phyloP scores from a whole-genome alignment of 257 asterid genomes.

The Linaria vulgaris region DNA sequence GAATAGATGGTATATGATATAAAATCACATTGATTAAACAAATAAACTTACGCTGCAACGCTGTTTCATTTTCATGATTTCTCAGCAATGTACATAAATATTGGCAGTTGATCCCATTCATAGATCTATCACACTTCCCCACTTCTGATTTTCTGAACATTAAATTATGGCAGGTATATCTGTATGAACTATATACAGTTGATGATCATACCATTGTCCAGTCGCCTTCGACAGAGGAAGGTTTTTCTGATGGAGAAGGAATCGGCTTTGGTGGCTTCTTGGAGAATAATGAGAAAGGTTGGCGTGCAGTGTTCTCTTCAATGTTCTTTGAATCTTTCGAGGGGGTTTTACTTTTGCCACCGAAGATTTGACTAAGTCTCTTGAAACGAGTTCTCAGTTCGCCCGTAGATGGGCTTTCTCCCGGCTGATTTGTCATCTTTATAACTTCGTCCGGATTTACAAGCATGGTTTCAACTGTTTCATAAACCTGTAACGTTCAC shows the following conservation, averaged over 20 bases:
- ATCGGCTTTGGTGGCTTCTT: conserved; percentile 84
- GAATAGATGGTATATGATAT: not conserved
- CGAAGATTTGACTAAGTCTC: conserved; percentile 67
- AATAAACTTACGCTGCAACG: not conserved
- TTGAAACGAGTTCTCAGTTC: conserved; percentile 72
- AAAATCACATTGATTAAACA: no score
- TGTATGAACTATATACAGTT: conserved; percentile 40
- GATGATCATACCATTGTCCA: conserved; percentile 65
- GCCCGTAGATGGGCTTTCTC: conserved; percentile 46
- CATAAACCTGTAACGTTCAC: conserved; percentile 64
- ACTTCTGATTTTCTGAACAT: conserved; percentile 15
- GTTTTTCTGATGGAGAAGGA: conserved; percentile 55
- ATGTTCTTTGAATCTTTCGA: conserved; percentile 40
- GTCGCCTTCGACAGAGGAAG: conserved; percentile 57
- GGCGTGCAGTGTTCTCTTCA: conserved; percentile 58
- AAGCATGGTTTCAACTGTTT: conserved; percentile 82
- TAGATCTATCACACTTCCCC: conserved; percentile 22
- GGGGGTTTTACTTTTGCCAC: conserved; percentile 55
- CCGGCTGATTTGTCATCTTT: conserved; percentile 51
- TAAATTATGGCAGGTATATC: not conserved
- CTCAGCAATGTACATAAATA: conserved; percentile 7
- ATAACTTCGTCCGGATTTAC: conserved; percentile 61
- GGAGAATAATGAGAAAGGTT: conserved; percentile 66
- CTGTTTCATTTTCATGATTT: conserved; percentile 3
- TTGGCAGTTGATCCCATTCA: conserved; percentile 15